Evolutionary conservation across 2,329 filamentous ascomycete genomes (phyloP), one percentile per base, ranked within the genome.

Genomic region (Fusarium cyanostomum): DNA sequence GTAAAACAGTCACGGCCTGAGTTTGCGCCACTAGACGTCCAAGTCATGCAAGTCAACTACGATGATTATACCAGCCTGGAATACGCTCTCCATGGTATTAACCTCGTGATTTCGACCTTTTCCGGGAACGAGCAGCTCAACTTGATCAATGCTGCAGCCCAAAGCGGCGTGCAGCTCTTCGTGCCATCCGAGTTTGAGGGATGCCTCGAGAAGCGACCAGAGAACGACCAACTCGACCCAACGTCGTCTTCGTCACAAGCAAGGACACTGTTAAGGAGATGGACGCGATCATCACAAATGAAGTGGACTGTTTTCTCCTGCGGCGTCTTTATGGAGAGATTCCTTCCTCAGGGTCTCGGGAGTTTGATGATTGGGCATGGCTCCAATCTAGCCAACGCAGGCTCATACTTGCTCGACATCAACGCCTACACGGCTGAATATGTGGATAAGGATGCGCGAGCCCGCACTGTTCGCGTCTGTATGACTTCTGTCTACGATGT

Each of bases 101-200:
- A 93, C 73, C 83, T 91, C 10, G 85, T 92, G 67, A 90, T 93
- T 53, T 93, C 90, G 2, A 93, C 90, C 1, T 86, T 93, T 44
- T 84, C 84, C 2, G 89, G 89, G 5, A 77, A 76, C 15, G 80
- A 87, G 27, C 90, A 93, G 72, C 80, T 92, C 39, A 86, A 86
- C 59, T 83, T 93, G 28, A 92, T 93, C 73, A 86, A 90, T 66
- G 90, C 90, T 2, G 89, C 90, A 1, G 84, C 87, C 13, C 79
- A 82, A 46, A 85, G 84, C 15, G 81, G 85, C 15, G 90, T 93
- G 2, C 82, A 84, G 13, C 83, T 86, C 31, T 93, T 93, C 70
- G 87, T 91, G 4, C 90, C 91, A 1, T 89, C 90, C 7, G 90
- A 92, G 68, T 93, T 92, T 67, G 89, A 92, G 76, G 90, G 90